Base-by-base conservation (phyloP, 2,329 filamentous ascomycete species). In the Bipolaris zeicola region DNA sequence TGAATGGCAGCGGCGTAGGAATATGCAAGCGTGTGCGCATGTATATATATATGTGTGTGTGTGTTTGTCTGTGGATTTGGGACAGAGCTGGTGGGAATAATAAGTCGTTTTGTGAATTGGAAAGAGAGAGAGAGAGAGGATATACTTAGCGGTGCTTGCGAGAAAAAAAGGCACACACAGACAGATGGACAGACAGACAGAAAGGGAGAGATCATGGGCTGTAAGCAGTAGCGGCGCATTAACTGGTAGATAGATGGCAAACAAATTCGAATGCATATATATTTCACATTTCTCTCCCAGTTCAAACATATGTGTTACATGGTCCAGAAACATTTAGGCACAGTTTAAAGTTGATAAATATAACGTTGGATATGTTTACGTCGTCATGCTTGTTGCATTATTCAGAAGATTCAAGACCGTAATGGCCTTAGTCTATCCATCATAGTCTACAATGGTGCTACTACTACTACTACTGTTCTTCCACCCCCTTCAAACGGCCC, bases 401-500 rank as follows among this genome's bases (percentile, higher is more conserved):
- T 44, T 44, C 26, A 44, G 26, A 43, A 50, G 38, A 39, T 43
- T 43, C 20, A 8, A 50, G 28, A 39, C 48, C 36, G 28, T 5
- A 52, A 28, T 28, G 42, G 48, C 43, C 36, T 36, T 36, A 5
- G 42, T 56, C 61, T 64, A 64, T 56, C 61, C 62, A 64, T 64
- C 52, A 50, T 66, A 67, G 61, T 64, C 49, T 67, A 67, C 66
- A 66, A 57, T 47, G 37, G 46, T 55, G 57, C 54, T 52, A 50
- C 52, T 22, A 24, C 49, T 55, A 58, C 24, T 42, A 50, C 52
- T 22, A 26, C 24, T 42, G 48, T 46, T 44, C 28, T 18, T 43
- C 36, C 22, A 22, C 46, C 14, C 44, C 46, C 52, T 37, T 10
- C n/a, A 28, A 55, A 33, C 28, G 31, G 47, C 48, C 11, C 11